Evolutionary conservation across 352 stramenopile genomes (phyloP).

Genomic region (Phytophthora citricola): DNA sequence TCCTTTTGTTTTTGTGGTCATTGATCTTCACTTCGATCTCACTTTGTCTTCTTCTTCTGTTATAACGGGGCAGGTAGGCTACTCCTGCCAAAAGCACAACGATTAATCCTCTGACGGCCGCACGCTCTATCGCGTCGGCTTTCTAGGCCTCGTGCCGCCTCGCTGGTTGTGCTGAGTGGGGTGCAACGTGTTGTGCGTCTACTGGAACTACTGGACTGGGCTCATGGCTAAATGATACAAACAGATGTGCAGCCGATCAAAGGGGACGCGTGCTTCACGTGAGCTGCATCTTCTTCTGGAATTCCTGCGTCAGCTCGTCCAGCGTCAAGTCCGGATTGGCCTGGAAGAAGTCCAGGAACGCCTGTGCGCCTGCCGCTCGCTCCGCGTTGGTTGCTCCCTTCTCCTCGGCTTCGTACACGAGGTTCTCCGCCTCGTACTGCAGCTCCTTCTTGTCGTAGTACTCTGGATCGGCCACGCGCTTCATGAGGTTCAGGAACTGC

Average conservation of each 20-base stretch:
- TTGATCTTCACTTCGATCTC: constrained; percentile 41
- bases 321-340: constrained; percentile 72
- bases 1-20: constrained; percentile 23
- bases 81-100: constrained; percentile 13
- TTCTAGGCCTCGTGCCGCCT: constrained; percentile 31
- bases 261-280: constrained; percentile 37
- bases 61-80: constrained; percentile 19
- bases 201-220: constrained; percentile 42
- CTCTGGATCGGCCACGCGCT: constrained; percentile 74
- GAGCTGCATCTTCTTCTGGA: constrained; percentile 74
- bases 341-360: constrained; percentile 77
- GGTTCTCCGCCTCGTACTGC: constrained; percentile 65
- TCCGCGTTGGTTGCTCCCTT: constrained; percentile 32
- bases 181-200: constrained; percentile 25
- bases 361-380: constrained; percentile 55
- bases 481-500: constrained; percentile 89
- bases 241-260: constrained; percentile 23
- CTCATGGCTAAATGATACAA: constrained; percentile 47
- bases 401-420: constrained; percentile 64
- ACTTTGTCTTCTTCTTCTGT: constrained; percentile 16
- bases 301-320: constrained; percentile 77
- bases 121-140: constrained; percentile 17
- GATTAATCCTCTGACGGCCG: constrained; percentile 10
- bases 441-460: constrained; percentile 87
- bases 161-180: constrained; percentile 28